A percentile compares a stretch with the other conserved stretches of the same genome.
These are phyloP conservation scores for Cercospora sesami DNA, from an alignment of 2,329 filamentous ascomycete species.

Conservation along the genomic window DNA sequence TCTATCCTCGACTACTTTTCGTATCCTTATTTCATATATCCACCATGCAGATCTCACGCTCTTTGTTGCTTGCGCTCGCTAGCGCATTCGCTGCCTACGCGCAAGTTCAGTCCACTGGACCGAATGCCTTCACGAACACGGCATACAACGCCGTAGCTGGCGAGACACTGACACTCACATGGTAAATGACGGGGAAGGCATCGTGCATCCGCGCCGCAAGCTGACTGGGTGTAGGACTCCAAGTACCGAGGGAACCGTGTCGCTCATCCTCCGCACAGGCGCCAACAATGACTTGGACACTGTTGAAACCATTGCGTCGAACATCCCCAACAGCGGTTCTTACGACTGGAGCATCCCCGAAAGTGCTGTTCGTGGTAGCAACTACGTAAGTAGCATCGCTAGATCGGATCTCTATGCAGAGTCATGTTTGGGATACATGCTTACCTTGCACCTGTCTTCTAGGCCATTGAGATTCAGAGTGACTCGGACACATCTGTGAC, in stretches of 20 bases:
- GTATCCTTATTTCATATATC: constrained; percentile 2
- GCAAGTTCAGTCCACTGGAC: constrained; percentile 27
- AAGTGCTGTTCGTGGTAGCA: constrained; percentile 44
- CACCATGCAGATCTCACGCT: constrained; percentile 46
- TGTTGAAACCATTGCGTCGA: constrained; percentile 39
- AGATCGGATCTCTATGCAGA: neutral
- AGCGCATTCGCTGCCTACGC: constrained; percentile 45
- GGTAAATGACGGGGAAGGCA: constrained; percentile 36
- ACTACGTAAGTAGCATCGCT: constrained; percentile 41
- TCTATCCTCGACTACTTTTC: constrained; percentile 5
- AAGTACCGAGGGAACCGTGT: constrained; percentile 53
- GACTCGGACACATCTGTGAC: constrained; percentile 46
- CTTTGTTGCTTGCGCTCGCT: constrained; percentile 47
- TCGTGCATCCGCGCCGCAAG: neutral
- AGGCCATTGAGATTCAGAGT: constrained; percentile 54
- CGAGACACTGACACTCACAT: constrained; percentile 48
- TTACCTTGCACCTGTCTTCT: neutral
- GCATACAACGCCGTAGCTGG: constrained; percentile 52
- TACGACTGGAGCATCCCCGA: constrained; percentile 51
- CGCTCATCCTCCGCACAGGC: constrained; percentile 49
- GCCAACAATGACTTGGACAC: constrained; percentile 42
- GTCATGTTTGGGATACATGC: neutral
- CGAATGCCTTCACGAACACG: constrained; percentile 50
- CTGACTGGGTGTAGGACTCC: constrained; percentile 33
- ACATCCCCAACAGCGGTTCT: constrained; percentile 51